A percentile compares a stretch with the other conserved stretches of the same genome.
Conservation (phyloP, 495 filamentous ascomycete species). For the Neurospora sp. region DNA sequence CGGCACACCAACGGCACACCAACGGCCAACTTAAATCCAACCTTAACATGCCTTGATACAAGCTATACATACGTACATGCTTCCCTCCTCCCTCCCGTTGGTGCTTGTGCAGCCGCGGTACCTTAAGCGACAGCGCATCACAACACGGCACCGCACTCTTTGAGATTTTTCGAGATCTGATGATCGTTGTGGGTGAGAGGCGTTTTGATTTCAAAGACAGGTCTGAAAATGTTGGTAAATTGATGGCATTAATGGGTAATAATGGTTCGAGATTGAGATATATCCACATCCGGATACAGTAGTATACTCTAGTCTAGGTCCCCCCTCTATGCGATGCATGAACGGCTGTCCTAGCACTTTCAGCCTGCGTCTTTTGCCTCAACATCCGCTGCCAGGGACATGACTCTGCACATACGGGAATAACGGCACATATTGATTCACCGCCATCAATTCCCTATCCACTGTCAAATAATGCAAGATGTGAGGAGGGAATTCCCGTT, state of each 20-base stretch:
- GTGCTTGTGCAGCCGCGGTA: background rate
- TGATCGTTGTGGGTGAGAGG: background rate
- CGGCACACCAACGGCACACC: background rate
- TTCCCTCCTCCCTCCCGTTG: background rate
- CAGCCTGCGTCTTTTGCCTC: background rate
- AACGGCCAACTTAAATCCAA: background rate
- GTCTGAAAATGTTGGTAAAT: background rate
- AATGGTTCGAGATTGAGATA: background rate
- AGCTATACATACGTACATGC: background rate
- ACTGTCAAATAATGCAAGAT: background rate
- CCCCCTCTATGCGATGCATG: background rate
- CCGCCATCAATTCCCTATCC: background rate
- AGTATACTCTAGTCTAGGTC: background rate
- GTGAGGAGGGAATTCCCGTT: background rate
- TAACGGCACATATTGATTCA: background rate
- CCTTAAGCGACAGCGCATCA: background rate
- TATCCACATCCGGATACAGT: background rate
- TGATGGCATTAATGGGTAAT: background rate
- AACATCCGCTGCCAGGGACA: background rate
- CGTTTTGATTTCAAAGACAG: background rate
- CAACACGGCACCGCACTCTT: background rate
- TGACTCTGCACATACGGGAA: background rate
- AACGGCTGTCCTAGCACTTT: background rate
- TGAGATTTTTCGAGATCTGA: background rate
- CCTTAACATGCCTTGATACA: background rate